phyloP scores from a whole-genome alignment of 2,329 filamentous ascomycete species.

The Botrytis fragariae region DNA sequence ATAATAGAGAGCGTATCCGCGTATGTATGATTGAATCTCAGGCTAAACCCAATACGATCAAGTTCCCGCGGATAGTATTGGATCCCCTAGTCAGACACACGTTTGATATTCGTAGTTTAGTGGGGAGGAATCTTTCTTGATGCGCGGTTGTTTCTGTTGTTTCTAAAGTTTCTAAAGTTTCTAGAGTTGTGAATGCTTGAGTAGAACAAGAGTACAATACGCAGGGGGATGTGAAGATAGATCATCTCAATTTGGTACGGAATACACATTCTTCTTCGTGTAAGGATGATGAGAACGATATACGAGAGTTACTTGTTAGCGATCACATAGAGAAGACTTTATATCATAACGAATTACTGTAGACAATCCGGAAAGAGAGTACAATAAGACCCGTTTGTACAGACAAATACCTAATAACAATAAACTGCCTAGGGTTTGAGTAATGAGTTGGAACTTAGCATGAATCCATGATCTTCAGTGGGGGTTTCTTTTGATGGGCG shows the following conservation, averaged over 20 bases:
- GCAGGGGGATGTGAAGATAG: neutral
- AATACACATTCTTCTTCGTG: neutral
- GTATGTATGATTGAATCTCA: neutral
- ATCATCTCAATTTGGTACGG: neutral
- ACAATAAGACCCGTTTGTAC: neutral
- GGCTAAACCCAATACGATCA: neutral
- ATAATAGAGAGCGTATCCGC: neutral
- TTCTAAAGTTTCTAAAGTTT: neutral
- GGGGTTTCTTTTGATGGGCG: neutral
- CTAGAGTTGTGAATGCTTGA: neutral
- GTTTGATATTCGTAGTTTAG: constrained; percentile 10
- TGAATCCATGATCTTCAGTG: constrained; percentile 1
- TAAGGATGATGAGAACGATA: neutral
- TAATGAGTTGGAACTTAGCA: neutral
- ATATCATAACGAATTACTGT: too few relatives aligned
- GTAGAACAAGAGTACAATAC: too few relatives aligned
- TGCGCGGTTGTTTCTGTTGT: neutral
- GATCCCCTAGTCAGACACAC: neutral
- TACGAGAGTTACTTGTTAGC: neutral
- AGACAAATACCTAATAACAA: neutral
- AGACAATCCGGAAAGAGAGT: too few relatives aligned
- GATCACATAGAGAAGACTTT: neutral
- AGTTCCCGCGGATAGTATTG: neutral
- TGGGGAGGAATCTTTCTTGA: neutral
- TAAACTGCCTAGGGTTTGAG: neutral